Evolutionary conservation across 768 basidiomycete genomes (phyloP), one percentile per base, ranked within the genome.

Genomic region (Suillus subluteus): DNA sequence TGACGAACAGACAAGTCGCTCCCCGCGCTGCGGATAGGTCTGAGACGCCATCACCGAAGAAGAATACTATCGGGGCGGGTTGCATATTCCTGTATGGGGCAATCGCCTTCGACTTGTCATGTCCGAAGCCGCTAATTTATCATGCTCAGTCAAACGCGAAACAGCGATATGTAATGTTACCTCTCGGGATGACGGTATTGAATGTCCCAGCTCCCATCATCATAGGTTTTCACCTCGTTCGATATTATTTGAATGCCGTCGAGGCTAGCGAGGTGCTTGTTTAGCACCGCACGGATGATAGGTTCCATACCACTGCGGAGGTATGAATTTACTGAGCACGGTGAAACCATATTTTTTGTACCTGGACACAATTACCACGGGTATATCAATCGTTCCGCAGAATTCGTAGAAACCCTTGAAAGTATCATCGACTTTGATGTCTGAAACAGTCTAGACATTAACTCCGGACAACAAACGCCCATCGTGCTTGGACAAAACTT

Each of bases 1-100:
- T 99, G 68, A 96, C 95, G 74, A 99, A 98, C n/a, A 99, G 85
- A 23, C 96, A 80, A 77, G 99, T 96, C 21, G 98, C 95, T 72
- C 96, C 93, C 65, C 83, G 84, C 0, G 98, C 98, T 4, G 98
- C 97, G 11, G 94, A 96, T 78, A 98, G 86, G 76, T 98, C 96
- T 65, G 94, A 96, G 61, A 98, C 98, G 41, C 98, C 98, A 75
- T 99, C 98, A 0, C 98, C 98, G 69, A 98, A 96, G 87, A 98
- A 99, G 80, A 99, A 97, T 12, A 97, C 82, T 2, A 86, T 89
- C 3, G 98, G 97, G 6, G 89, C 87, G 58, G 87, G 75, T 7
- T 81, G 71, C 52, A 96, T 83, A 50, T 82, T 79, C n/a, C 89
- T 83, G 79, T 98, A 99, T 0, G 94, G 96, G 41, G 96, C 81